Evolutionary conservation across 805 yeast species (phyloP).

Genomic region (Zygosaccharomyces siamensis): DNA sequence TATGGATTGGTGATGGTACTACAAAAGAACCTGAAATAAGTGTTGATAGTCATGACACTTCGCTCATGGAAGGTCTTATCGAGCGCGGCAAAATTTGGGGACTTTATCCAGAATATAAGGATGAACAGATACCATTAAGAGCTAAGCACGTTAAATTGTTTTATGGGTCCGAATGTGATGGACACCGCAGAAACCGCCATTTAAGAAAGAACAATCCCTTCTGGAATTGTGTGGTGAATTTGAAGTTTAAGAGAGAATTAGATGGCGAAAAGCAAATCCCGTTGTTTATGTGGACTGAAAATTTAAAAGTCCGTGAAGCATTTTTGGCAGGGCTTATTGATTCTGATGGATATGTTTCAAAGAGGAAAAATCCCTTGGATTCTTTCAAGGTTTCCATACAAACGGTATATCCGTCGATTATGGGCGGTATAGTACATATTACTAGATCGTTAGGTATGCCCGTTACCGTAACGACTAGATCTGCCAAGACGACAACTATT

Average conservation of each 20-base stretch:
- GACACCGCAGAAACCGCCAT: conserved; percentile 14
- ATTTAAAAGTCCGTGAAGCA: conserved; percentile 40
- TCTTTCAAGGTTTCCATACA: conserved; percentile 30
- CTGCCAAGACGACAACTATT: conserved; percentile 19
- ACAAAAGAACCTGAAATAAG: conserved; percentile 30
- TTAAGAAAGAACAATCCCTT: conserved; percentile 30
- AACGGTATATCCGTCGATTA: conserved; percentile 32
- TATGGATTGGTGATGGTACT: conserved; percentile 39
- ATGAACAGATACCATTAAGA: conserved; percentile 19
- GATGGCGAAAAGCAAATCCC: conserved; percentile 36
- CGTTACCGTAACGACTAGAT: conserved; percentile 33
- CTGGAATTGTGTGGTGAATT: conserved; percentile 28
- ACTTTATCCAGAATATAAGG: conserved; percentile 21
- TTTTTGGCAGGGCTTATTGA: conserved; percentile 45
- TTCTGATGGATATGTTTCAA: conserved; percentile 35
- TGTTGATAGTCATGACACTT: conserved; percentile 29
- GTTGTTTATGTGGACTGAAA: conserved; percentile 33
- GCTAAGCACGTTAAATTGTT: conserved; percentile 26
- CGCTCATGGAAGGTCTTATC: conserved; percentile 25
- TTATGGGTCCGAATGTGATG: conserved; percentile 16
- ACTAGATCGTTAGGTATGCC: conserved; percentile 44
- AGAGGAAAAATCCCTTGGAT: conserved; percentile 16
- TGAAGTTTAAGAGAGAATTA: conserved; percentile 23
- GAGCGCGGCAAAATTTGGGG: conserved; percentile 28
- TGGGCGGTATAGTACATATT: conserved; percentile 36